Evolutionary conservation across 129 eudicot species (phyloP).

Genomic region (Artemisia annua): DNA sequence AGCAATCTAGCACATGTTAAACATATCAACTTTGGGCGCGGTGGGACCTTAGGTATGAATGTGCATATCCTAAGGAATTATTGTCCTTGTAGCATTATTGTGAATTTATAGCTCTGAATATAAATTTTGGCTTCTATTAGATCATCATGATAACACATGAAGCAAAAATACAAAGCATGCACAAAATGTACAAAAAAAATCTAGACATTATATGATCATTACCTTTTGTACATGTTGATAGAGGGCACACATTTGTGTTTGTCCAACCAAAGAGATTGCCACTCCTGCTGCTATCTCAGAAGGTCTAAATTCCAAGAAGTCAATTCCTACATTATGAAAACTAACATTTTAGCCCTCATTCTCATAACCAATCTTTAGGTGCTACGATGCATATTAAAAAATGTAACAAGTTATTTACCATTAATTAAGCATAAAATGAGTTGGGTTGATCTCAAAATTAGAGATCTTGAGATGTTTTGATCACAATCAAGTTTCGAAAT

Average conservation of each 20-base stretch:
- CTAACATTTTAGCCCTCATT: constrained; percentile 26
- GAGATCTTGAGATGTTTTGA: constrained; percentile 39
- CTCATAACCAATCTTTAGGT: background rate
- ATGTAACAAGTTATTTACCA: constrained; percentile 37
- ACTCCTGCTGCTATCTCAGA: constrained; percentile 89
- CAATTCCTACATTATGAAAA: constrained; percentile 57
- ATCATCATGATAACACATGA: constrained; percentile 27
- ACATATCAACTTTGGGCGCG: constrained; percentile 10
- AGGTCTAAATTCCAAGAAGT: constrained; percentile 75
- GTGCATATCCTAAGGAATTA: constrained; percentile 1
- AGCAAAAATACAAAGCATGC: constrained; percentile 32
- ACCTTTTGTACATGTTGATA: constrained; percentile 59
- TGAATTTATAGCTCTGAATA: constrained; percentile 17
- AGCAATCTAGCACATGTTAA: background rate
- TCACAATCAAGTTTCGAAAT: constrained; percentile 52
- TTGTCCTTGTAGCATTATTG: constrained; percentile 7
- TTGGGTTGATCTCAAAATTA: constrained; percentile 49
- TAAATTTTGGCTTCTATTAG: constrained; percentile 7
- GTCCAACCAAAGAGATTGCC: constrained; percentile 53
- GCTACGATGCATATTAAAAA: background rate
- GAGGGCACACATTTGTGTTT: constrained; percentile 45
- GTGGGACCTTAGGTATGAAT: constrained; percentile 14
- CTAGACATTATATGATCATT: constrained; percentile 27
- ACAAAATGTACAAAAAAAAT: background rate
- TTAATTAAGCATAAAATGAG: constrained; percentile 52